Evolutionary conservation across 2,329 filamentous ascomycete genomes (phyloP), one percentile per base, ranked within the genome.

Genomic region (Aspergillus pseudoterreus): DNA sequence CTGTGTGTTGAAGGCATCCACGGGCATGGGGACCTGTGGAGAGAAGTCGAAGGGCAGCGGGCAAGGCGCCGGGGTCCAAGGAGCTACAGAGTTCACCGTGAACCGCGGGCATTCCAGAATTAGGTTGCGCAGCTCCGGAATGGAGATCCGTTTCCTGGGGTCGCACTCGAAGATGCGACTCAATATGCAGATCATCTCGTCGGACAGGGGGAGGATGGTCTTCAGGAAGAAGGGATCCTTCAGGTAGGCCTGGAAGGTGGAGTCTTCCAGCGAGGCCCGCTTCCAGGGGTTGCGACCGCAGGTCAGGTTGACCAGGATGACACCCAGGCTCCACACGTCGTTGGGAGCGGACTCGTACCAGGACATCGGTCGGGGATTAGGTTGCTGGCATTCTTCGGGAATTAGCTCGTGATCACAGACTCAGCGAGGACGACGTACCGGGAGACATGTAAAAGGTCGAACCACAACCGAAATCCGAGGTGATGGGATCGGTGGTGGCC

Each of bases 401-500:
- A 14, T 8, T 30, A 17, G 10, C 39, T 19, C 38, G 19, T 4
- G 11, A 3, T 6, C 19, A 46, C 32, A 27, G 24, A 21, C 52
- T 43, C 49, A 57, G 47, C 51, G 54, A 44, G 38, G 39, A 54
- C 59, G 58, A 77, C 83, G 72, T 87, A 96, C 92, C 92, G 83
- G 94, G 94, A 68, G 91, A 96, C 94, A 97, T 99, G 77, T 99
- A 99, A 67, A 97, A 97, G 12, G 92, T 97, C 30, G 94, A 97
- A 57, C 94, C 94, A 71, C 94, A 99, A 66, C 94, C 94, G 73
- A 96, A 96, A 71, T 99, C 94, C 63, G 91, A 88, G 58, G 92
- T 96, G 61, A 86, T 80, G 59, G 84, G 81, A 59, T 92, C 89
- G 52, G 84, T 85, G 21, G 91, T 97, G 53, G 94, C 94, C 50